A percentile compares a stretch with the other conserved stretches of the same genome.
Conservation (phyloP, 1,139 yeast genomes). For the Fermentozyma sake region DNA sequence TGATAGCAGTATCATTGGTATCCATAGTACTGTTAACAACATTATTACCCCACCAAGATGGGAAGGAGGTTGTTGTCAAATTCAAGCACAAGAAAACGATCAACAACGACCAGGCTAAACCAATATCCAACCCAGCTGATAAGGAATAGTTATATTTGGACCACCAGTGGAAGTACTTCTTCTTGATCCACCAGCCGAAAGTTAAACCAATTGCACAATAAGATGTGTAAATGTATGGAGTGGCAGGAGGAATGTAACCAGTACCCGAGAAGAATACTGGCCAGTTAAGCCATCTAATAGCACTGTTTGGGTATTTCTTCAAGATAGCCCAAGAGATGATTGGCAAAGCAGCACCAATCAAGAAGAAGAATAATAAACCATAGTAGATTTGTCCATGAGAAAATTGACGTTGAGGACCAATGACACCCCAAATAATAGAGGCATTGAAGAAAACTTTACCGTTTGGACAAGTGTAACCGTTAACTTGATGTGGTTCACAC, state of each 20-base stretch:
- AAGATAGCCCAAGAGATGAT: constrained; percentile 43
- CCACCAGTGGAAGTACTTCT: constrained; percentile 56
- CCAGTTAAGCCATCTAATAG: constrained; percentile 43
- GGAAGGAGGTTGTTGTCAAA: constrained; percentile 28
- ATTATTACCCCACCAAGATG: constrained; percentile 58
- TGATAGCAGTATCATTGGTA: constrained; percentile 9
- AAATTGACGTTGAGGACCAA: constrained; percentile 38
- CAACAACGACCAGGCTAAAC: constrained; percentile 49
- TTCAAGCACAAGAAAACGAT: constrained; percentile 41
- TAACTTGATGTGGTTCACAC: constrained; percentile 41
- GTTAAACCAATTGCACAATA: constrained; percentile 33
- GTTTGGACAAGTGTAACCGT: constrained; percentile 39
- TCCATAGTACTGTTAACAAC: constrained; percentile 27
- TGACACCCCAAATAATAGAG: constrained; percentile 46
- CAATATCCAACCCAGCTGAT: constrained; percentile 55
- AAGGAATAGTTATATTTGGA: constrained; percentile 57
- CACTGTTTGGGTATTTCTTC: constrained; percentile 45
- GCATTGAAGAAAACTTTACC: constrained; percentile 44
- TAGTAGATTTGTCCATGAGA: constrained; percentile 37
- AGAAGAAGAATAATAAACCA: constrained; percentile 37
- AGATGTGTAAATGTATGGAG: constrained; percentile 40
- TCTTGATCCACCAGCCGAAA: constrained; percentile 33
- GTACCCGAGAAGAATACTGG: constrained; percentile 47
- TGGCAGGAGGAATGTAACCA: constrained; percentile 46
- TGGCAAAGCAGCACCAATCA: constrained; percentile 36